These are phyloP conservation scores for Lepidium didymum DNA, from an alignment of 345 rosid genomes.

Conservation along the genomic window DNA sequence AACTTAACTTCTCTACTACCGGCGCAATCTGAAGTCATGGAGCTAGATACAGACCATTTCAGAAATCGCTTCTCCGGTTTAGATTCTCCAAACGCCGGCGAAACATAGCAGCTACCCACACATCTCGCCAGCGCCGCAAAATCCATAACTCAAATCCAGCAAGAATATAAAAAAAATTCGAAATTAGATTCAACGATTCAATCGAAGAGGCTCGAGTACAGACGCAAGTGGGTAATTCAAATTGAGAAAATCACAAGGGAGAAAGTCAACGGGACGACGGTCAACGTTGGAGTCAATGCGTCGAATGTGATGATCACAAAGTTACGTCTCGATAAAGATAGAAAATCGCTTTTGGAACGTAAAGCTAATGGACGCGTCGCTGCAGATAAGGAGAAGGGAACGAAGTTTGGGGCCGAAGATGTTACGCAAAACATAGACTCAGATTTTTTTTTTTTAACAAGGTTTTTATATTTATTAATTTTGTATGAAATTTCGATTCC, in stretches of 20 bases:
- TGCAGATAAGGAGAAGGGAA: slow-evolving; percentile 66
- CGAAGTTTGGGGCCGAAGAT: slow-evolving; percentile 57
- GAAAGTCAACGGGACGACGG: slow-evolving; percentile 68
- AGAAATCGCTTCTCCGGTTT: slow-evolving; percentile 16
- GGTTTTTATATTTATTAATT: background rate
- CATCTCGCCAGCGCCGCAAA: slow-evolving; percentile 16
- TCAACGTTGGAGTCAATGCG: slow-evolving; percentile 57
- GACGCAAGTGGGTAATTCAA: slow-evolving; percentile 73
- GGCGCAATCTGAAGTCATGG: background rate
- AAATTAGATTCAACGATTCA: slow-evolving; percentile 11
- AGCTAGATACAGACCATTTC: background rate
- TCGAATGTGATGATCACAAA: slow-evolving; percentile 60
- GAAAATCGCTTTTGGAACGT: slow-evolving; percentile 53
- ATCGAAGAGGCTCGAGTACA: slow-evolving; percentile 29
- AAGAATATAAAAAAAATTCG: background rate
- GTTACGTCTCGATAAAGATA: slow-evolving; percentile 62
- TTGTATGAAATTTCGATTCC: background rate
- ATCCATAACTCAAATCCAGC: slow-evolving; percentile 3
- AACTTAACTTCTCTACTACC: background rate
- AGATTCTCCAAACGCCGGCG: slow-evolving; percentile 8
- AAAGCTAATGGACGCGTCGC: slow-evolving; percentile 70
- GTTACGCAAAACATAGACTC: slow-evolving; percentile 61
- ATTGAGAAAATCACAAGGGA: slow-evolving; percentile 64
- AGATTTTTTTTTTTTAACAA: background rate
- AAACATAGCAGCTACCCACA: slow-evolving; percentile 1